phyloP scores from a whole-genome alignment of 2,329 filamentous ascomycete genomes.

The Colletotrichum godetiae region DNA sequence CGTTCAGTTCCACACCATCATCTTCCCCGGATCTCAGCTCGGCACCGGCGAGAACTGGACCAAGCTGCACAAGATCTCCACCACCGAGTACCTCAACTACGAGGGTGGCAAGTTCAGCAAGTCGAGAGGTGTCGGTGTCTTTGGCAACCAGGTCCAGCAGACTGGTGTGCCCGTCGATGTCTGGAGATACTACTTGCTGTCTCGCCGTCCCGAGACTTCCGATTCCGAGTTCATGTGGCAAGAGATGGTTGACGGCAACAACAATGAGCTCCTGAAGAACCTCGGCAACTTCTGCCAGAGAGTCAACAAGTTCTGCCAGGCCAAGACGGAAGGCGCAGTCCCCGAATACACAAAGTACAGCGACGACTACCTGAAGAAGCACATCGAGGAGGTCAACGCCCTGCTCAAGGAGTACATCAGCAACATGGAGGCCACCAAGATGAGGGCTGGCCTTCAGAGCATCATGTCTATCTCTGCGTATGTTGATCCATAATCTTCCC shows the following conservation, averaged over 20 bases:
- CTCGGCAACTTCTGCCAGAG: conserved; percentile 81
- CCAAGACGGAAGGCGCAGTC: conserved; percentile 78
- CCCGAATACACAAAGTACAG: conserved; percentile 71
- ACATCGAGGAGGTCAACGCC: conserved; percentile 72
- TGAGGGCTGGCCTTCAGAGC: conserved; percentile 73
- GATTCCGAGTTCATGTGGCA: conserved; percentile 94
- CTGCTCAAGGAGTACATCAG: conserved; percentile 74
- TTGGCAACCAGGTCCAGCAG: conserved; percentile 88
- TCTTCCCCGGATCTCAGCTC: conserved; percentile 89
- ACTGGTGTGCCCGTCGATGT: conserved; percentile 87
- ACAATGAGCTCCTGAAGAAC: conserved; percentile 86
- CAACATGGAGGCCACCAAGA: conserved; percentile 77
- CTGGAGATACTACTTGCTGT: conserved; percentile 93
- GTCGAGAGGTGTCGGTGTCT: conserved; percentile 88
- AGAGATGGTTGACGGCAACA: conserved; percentile 85
- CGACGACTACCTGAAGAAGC: conserved; percentile 64
- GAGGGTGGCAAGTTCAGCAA: conserved; percentile 94
- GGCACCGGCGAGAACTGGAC: conserved; percentile 90
- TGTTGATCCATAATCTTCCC: background rate
- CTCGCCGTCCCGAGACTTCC: conserved; percentile 84
- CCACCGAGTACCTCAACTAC: conserved; percentile 89
- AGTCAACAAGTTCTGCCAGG: conserved; percentile 77
- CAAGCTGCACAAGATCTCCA: conserved; percentile 87
- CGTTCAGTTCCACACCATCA: conserved; percentile 86
- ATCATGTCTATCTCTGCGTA: conserved; percentile 73